A percentile compares a stretch with the other conserved stretches of the same genome.
Evolutionary conservation across 2,329 filamentous ascomycete species (phyloP).

Genomic region (Fusarium brevicatenulatum): DNA sequence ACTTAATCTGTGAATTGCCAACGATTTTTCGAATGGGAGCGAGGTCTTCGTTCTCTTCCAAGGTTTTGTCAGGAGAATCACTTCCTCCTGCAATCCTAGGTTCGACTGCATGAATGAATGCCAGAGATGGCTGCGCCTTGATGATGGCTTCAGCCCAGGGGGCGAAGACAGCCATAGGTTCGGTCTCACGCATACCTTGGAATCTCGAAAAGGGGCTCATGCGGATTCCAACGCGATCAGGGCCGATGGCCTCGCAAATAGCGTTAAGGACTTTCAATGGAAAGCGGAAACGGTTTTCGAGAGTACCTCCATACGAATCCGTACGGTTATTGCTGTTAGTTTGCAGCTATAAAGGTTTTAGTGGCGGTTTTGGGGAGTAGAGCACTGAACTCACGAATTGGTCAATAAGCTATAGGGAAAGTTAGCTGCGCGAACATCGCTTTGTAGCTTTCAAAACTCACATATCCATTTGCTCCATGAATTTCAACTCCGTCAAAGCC

Average conservation of each 20-base stretch:
- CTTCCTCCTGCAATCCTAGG: constrained; percentile 59
- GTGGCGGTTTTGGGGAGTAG: not conserved
- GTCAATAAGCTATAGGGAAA: constrained; percentile 53
- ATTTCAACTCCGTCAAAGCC: constrained; percentile 78
- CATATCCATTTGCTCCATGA: constrained; percentile 68
- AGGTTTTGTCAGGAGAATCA: constrained; percentile 45
- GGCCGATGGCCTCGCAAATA: constrained; percentile 58
- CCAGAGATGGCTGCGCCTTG: constrained; percentile 64
- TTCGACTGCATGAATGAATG: constrained; percentile 72
- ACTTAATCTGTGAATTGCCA: constrained; percentile 35
- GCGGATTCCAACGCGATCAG: constrained; percentile 65
- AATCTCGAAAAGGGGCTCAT: constrained; percentile 69
- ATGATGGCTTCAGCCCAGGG: constrained; percentile 68
- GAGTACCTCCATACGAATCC: constrained; percentile 62
- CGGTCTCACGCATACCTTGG: constrained; percentile 71
- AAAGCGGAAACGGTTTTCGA: constrained; percentile 64
- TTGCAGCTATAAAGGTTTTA: constrained; percentile 44
- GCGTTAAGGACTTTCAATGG: constrained; percentile 59
- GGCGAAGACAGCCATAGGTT: constrained; percentile 57
- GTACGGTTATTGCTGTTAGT: constrained; percentile 60
- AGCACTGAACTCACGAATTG: constrained; percentile 60
- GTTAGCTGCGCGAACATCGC: not conserved
- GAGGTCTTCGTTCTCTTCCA: constrained; percentile 49
- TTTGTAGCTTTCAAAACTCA: constrained; percentile 43
- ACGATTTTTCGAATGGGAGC: constrained; percentile 49